phyloP scores from a whole-genome alignment of 2,329 filamentous ascomycete species.

The Diaporthe nobilis region DNA sequence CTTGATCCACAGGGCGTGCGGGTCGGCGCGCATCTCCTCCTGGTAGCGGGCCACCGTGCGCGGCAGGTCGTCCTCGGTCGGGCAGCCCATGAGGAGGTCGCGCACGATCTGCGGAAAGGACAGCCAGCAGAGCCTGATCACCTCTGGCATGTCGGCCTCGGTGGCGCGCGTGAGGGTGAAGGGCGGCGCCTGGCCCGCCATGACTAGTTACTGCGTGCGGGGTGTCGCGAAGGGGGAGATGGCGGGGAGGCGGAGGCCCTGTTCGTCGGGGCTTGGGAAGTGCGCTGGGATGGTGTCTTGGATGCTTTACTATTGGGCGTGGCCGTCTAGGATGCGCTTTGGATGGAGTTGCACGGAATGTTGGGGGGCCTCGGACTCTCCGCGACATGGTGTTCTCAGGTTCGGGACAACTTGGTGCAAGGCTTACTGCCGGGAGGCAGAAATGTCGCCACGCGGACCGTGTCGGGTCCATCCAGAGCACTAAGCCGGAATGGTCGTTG shows the following conservation, averaged over 20 bases:
- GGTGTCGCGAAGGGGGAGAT: not conserved
- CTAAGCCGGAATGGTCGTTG: not conserved
- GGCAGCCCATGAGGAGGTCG: slow-evolving; percentile 43
- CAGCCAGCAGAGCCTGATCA: slow-evolving; percentile 40
- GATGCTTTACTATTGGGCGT: not conserved
- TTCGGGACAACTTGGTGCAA: not conserved
- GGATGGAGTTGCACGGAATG: not conserved
- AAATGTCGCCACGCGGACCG: slow-evolving; percentile 6
- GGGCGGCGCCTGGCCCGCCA: not conserved
- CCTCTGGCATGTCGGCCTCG: slow-evolving; percentile 40
- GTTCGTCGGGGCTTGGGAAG: not conserved
- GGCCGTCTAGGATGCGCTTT: not conserved
- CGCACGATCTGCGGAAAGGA: slow-evolving; percentile 40
- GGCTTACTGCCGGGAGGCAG: not conserved
- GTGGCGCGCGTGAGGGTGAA: slow-evolving; percentile 32
- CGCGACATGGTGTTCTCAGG: not conserved
- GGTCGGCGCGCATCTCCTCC: slow-evolving; percentile 42
- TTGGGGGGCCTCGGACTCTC: too few species aligned
- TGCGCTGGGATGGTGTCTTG: not conserved
- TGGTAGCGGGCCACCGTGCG: slow-evolving; percentile 42
- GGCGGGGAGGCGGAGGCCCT: not conserved
- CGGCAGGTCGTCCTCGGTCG: slow-evolving; percentile 45
- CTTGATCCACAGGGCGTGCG: slow-evolving; percentile 53
- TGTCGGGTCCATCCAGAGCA: not conserved
- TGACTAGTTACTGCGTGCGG: not conserved